Percentiles rank a stretch among this genome's conserved stretches.
Conservation (phyloP, 345 rosid species). For the Gossypioides kirkii region DNA sequence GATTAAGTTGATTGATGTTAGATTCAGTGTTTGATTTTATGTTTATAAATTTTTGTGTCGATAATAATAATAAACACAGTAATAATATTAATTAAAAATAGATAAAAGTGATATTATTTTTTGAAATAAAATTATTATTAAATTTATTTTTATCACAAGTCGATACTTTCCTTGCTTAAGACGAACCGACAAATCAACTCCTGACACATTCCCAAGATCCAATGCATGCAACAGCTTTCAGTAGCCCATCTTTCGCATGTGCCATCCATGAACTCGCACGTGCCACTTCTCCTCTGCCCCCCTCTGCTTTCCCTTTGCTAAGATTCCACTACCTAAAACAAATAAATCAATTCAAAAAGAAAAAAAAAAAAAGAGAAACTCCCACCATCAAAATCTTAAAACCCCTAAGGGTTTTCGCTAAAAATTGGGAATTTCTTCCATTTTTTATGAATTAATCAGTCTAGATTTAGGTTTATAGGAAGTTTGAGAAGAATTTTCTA, state of each 20-base stretch:
- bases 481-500: neutral
- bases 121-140: too few species aligned
- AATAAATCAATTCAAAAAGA: neutral
- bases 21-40: too few species aligned
- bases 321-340: constrained; percentile 5
- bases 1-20: too few species aligned
- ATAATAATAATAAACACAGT: too few species aligned
- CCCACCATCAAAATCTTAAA: neutral
- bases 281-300: neutral
- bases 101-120: too few species aligned
- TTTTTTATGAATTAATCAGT: constrained; percentile 19
- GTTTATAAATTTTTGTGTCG: too few species aligned
- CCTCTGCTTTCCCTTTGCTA: neutral
- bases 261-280: constrained; percentile 13
- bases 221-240: constrained; percentile 14
- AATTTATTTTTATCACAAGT: neutral
- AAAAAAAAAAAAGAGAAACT: neutral
- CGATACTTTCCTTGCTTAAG: neutral
- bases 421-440: constrained; percentile 3
- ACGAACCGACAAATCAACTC: constrained; percentile 24
- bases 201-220: constrained; percentile 30
- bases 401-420: constrained; percentile 25
- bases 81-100: too few species aligned
- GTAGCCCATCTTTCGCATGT: constrained; percentile 20
- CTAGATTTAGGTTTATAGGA: constrained; percentile 4